Evolutionary conservation across 345 rosid species (phyloP).

Genomic region (Syzygium jambos): DNA sequence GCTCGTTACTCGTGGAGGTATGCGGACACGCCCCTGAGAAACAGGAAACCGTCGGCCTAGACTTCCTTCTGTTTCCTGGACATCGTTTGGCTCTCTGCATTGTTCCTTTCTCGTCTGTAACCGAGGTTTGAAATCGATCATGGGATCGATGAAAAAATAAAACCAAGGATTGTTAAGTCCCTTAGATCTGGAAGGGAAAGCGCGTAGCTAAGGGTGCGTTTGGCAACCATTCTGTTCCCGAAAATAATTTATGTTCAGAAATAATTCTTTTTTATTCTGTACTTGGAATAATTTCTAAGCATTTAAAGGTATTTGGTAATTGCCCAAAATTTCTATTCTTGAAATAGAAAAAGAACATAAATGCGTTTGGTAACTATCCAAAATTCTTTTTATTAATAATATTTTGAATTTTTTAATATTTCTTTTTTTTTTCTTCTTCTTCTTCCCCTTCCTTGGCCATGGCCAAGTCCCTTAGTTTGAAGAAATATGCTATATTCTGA

Average conservation of each 20-base stretch:
- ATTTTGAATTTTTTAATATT: too few species aligned
- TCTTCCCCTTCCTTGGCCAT: too few species aligned
- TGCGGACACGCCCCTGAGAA: constrained; percentile 16
- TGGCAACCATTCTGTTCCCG: too few species aligned
- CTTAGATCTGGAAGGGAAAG: neutral
- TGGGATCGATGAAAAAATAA: neutral
- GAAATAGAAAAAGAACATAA: too few species aligned
- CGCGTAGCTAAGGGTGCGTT: neutral
- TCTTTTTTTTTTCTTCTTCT: too few species aligned
- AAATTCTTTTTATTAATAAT: too few species aligned
- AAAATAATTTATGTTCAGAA: too few species aligned
- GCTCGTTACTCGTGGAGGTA: constrained; percentile 8
- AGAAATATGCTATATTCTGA: neutral
- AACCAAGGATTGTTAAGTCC: neutral
- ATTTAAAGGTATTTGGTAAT: too few species aligned
- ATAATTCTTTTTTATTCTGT: too few species aligned
- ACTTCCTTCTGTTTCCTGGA: neutral
- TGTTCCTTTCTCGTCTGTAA: neutral
- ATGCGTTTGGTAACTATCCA: too few species aligned
- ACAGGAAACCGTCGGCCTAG: neutral
- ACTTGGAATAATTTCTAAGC: too few species aligned
- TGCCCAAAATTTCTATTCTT: too few species aligned
- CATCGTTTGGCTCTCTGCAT: neutral
- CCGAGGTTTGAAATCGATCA: neutral
- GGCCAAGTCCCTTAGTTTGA: neutral